These are phyloP conservation scores for Gynandropsis gynandra DNA, from an alignment of 345 rosid genomes.

Conservation along the genomic window DNA sequence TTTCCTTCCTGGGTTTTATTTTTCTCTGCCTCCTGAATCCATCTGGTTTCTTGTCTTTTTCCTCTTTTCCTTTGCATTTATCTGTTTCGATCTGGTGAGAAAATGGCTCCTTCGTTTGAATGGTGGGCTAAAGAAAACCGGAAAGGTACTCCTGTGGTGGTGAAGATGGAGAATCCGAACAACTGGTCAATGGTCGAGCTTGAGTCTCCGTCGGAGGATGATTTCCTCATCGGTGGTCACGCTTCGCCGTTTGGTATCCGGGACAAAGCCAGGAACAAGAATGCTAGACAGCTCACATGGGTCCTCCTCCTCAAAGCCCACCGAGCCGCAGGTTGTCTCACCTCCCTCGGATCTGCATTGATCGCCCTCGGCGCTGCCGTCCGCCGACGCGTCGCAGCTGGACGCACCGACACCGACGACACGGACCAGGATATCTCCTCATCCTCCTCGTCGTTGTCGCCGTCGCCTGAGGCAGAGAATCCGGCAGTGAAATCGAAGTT, in stretches of 20 bases:
- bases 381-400: slow-evolving; percentile 66
- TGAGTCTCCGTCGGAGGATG: slow-evolving; percentile 67
- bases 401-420: slow-evolving; percentile 62
- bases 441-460: background rate
- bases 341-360: slow-evolving; percentile 64
- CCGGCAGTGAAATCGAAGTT: slow-evolving; percentile 41
- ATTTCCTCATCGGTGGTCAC: slow-evolving; percentile 41
- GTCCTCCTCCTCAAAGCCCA: slow-evolving; percentile 91
- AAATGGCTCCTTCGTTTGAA: slow-evolving; percentile 76
- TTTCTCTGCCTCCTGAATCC: background rate
- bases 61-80: background rate
- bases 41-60: background rate
- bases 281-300: slow-evolving; percentile 98
- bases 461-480: slow-evolving; percentile 32
- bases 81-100: background rate
- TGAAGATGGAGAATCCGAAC: slow-evolving; percentile 96
- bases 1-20: background rate
- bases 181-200: slow-evolving; percentile 98
- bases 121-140: slow-evolving; percentile 78
- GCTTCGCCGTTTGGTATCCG: slow-evolving; percentile 21
- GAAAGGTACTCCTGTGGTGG: slow-evolving; percentile 91
- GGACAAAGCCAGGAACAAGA: slow-evolving; percentile 65
- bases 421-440: slow-evolving; percentile 8
- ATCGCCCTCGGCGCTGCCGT: slow-evolving; percentile 59
- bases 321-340: slow-evolving; percentile 85